Evolutionary conservation across 2,329 filamentous ascomycete species (phyloP), one percentile per base, ranked within the genome.

Genomic region (Seiridium cupressi): DNA sequence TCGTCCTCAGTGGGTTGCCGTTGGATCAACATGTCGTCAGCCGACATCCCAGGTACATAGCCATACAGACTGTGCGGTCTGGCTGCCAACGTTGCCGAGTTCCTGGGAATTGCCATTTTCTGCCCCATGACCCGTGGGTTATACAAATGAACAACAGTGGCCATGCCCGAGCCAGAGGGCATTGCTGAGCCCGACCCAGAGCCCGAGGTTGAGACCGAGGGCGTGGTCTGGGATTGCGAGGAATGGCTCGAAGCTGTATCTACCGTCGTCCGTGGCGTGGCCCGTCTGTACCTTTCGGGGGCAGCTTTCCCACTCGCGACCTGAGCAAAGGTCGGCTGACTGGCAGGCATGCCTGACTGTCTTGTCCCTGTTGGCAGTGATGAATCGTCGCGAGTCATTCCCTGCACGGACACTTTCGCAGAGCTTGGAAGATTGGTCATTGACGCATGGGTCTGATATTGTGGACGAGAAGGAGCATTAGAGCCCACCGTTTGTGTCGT

Each of bases 201-300:
- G 49, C 34, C 35, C 4, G 34, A 53, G 7, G 7, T 42, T 42
- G 38, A 42, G 38, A 42, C 7, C 38, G 7, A 13, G 38, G 18
- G 18, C 18, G 18, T 26, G 8, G n/a, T 49, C 48, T 68, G 71
- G 51, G 62, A 62, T 60, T 70, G 69, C 57, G 63, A 69, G 38
- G 71, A 53, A 10, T 40, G 8, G 9, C 47, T 42, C 3, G 67
- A 62, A n/a, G 72, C 66, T 64, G 77, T 82, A 65, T 87, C 86
- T 13, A 78, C 75, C 8, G 38, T 13, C 7, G 84, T 80, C 65
- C 84, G 84, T 60, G 83, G 80, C 59, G 81, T 81, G 61, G 82
- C 74, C 55, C 93, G 89, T 68, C 93, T 85, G 73, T 97, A 97
- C 61, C 94, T 87, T 72, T 97, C 93, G 1, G 92, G 91, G 1